Percentiles rank a stretch among this genome's conserved stretches.
Conservation (phyloP, 306 rosid species). For the Astragalus membranaceus region DNA sequence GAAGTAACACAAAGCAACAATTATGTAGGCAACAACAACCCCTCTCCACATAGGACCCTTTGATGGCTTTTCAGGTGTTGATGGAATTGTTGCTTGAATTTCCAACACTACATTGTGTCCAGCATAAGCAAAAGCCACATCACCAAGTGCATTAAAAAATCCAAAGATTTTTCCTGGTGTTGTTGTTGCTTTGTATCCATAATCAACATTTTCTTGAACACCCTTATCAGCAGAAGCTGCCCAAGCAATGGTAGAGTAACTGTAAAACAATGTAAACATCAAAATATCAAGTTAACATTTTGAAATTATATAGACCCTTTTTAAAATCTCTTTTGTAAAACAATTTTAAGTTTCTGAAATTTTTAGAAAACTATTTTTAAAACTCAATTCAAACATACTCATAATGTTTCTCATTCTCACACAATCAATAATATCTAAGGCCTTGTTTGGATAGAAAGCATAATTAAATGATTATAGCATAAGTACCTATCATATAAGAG, state of each 20-base stretch:
- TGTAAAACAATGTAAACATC: conserved; percentile 14
- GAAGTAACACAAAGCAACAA: conserved; percentile 71
- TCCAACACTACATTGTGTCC: conserved; percentile 79
- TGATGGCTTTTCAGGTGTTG: conserved; percentile 68
- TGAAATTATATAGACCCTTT: no score
- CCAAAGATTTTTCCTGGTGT: conserved; percentile 35
- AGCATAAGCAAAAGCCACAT: conserved; percentile 68
- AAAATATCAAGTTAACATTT: no score
- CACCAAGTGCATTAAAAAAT: conserved; percentile 61
- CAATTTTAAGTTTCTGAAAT: no score
- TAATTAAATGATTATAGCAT: no score
- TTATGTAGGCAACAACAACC: conserved; percentile 49
- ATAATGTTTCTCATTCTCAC: neutral
- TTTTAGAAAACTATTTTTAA: no score
- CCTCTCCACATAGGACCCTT: conserved; percentile 83
- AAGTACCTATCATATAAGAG: no score
- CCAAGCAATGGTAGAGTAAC: conserved; percentile 80
- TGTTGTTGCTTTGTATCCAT: conserved; percentile 26
- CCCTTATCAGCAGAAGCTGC: conserved; percentile 50
- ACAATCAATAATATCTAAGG: neutral
- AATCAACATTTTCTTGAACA: conserved; percentile 36
- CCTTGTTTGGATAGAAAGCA: neutral
- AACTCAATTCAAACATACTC: no score
- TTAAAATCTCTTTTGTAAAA: no score
- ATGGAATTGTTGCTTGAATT: conserved; percentile 86